These are phyloP conservation scores for Vicia faba DNA, from an alignment of 306 rosid genomes.

Conservation along the genomic window DNA sequence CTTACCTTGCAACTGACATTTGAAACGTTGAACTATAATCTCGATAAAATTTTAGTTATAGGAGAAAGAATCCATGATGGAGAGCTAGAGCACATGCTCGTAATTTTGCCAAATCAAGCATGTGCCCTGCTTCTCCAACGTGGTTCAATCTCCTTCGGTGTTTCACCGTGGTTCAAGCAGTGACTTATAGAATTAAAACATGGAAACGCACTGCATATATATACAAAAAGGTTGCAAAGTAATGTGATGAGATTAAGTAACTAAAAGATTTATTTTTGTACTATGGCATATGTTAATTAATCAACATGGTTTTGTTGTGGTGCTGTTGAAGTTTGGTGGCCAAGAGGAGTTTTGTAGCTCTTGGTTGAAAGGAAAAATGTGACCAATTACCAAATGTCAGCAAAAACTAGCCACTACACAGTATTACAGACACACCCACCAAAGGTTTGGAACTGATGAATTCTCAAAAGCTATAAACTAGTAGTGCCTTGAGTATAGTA, in stretches of 20 bases:
- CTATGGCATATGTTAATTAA: slow-evolving; percentile 13
- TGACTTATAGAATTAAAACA: slow-evolving; percentile 9
- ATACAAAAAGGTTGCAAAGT: slow-evolving; percentile 13
- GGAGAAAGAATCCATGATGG: slow-evolving; percentile 66
- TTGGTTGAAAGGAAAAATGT: slow-evolving; percentile 26
- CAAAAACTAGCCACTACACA: slow-evolving; percentile 28
- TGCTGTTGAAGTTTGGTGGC: slow-evolving; percentile 69
- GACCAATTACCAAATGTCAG: slow-evolving; percentile 35
- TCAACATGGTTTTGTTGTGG: slow-evolving; percentile 39
- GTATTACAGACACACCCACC: slow-evolving; percentile 52
- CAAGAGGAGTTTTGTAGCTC: slow-evolving; percentile 23
- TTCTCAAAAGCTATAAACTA: neutral
- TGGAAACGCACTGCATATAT: neutral
- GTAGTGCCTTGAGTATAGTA: neutral
- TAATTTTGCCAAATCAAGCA: slow-evolving; percentile 46
- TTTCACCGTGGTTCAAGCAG: neutral
- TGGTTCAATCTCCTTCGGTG: slow-evolving; percentile 46
- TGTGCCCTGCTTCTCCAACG: slow-evolving; percentile 94
- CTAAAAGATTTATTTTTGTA: no score
- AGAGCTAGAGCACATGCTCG: slow-evolving; percentile 63
- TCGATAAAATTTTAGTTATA: neutral
- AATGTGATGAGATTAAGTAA: neutral
- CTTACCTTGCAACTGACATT: slow-evolving; percentile 27
- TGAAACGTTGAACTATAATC: neutral
- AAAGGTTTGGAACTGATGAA: slow-evolving; percentile 22